phyloP scores from a whole-genome alignment of 345 rosid species.

The Euphorbia peplus region DNA sequence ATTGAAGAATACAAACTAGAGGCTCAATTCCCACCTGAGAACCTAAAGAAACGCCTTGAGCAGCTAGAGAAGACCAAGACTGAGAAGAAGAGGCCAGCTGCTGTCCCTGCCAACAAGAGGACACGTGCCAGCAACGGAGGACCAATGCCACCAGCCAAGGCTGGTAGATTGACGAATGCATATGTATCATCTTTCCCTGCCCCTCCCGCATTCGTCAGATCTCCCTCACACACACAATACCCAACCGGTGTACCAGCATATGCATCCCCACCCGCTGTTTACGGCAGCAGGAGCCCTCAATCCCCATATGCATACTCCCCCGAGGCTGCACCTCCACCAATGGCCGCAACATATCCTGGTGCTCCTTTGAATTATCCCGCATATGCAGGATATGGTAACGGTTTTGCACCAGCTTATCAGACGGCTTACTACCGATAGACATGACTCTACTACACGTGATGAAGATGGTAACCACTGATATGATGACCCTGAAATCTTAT shows the following conservation, averaged over 20 bases:
- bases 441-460: conserved; percentile 33
- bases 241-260: conserved; percentile 55
- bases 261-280: conserved; percentile 62
- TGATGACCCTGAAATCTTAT: conserved; percentile 41
- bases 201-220: conserved; percentile 68
- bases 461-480: conserved; percentile 81
- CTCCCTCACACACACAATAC: conserved; percentile 80
- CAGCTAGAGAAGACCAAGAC: conserved; percentile 95
- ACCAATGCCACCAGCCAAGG: conserved; percentile 99
- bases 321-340: conserved; percentile 51
- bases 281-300: conserved; percentile 60
- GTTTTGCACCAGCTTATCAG: conserved; percentile 69
- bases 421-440: conserved; percentile 84
- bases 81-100: conserved; percentile 80
- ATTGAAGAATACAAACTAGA: conserved; percentile 96
- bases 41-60: conserved; percentile 93
- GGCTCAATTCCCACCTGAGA: conserved; percentile 78
- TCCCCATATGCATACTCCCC: conserved; percentile 63
- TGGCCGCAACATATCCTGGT: conserved; percentile 46
- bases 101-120: conserved; percentile 89
- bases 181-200: conserved; percentile 91
- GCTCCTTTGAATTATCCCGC: conserved; percentile 61
- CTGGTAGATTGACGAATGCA: conserved; percentile 88
- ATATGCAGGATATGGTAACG: conserved; percentile 51
- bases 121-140: conserved; percentile 84